Evolutionary conservation across 352 stramenopile genomes (phyloP), one percentile per base, ranked within the genome.

Genomic region (Phytophthora kernoviae): DNA sequence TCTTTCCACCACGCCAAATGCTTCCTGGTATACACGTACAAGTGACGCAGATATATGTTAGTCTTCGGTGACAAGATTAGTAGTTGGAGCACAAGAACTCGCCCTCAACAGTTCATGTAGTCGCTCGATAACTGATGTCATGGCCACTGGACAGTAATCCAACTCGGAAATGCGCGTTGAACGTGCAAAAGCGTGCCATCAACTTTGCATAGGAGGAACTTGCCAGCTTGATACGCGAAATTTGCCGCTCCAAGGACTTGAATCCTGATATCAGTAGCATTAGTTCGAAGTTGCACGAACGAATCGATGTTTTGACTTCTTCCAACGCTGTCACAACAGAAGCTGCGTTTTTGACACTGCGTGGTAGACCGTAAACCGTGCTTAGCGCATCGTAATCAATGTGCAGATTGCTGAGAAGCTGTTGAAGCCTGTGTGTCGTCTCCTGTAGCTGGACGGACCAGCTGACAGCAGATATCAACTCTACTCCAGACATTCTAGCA

Each of bases 231-330:
- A 79, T 62, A 7, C 21, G 45, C 2, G 10, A 22, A 4, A 60
- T 41, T 18, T 58, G 57, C 22, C 26, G 42, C 1, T 63, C 34
- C 17, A 86, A 49, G 0, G 61, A 47, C 12, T 68, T 49, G 7
- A 90, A 65, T 0, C 59, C 81, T 0, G 80, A 44, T 11, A 88
- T 22, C 1, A 91, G 36, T 18, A 93, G 64, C 8, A 70, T 67
- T 14, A 91, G 30, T 32, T 87, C 81, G 5, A 67, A 67, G 44
- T 88, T 86, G 0, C 75, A 70, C 1, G 74, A 62, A 1, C 76
- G 47, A 15, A 73, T 51, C 11, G 47, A 45, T 1, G 27, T 51
- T 34, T 73, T 77, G 9, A 64, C 45, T 10, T 51, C 18, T 42
- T 87, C 68, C 1, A 88, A 48, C 3, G 43, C 21, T 10, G 24